Conservation (phyloP, 352 stramenopile genomes). For the Globisporangium cederbergense region DNA sequence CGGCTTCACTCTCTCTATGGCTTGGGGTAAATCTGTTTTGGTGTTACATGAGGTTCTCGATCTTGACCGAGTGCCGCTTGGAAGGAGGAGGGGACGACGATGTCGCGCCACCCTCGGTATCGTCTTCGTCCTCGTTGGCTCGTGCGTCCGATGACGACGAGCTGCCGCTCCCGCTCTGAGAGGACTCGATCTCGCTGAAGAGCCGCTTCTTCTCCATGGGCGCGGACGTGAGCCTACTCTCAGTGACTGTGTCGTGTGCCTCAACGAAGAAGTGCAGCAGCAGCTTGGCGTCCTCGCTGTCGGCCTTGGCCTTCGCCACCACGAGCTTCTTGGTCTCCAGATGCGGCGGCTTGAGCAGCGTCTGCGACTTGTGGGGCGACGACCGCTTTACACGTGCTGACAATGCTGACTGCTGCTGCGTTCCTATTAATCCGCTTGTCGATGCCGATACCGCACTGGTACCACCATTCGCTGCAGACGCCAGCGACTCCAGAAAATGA, state of each 20-base stretch:
- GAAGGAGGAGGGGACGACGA: constrained; percentile 17
- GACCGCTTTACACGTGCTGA: constrained; percentile 10
- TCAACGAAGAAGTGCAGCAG: constrained; percentile 76
- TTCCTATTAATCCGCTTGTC: constrained; percentile 5
- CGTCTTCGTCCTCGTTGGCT: neutral
- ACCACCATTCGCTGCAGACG: constrained; percentile 20
- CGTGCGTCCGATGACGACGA: constrained; percentile 11
- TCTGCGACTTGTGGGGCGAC: constrained; percentile 19
- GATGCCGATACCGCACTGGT: constrained; percentile 1
- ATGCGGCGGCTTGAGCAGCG: constrained; percentile 10
- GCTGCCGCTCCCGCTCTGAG: constrained; percentile 9
- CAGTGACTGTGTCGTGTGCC: constrained; percentile 24
- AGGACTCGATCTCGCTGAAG: constrained; percentile 34
- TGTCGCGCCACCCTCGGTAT: constrained; percentile 4
- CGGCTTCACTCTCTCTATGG: constrained; percentile 11
- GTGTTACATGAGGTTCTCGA: constrained; percentile 33
- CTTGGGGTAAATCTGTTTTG: neutral
- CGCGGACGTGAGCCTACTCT: neutral
- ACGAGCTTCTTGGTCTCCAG: constrained; percentile 25
- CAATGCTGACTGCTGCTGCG: constrained; percentile 2
- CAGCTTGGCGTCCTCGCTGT: constrained; percentile 70
- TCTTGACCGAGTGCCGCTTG: constrained; percentile 48
- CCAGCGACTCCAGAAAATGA: constrained; percentile 71
- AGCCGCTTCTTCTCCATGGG: constrained; percentile 50
- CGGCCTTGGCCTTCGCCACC: constrained; percentile 21